Evolutionary conservation across 2,329 filamentous ascomycete species (phyloP).

Genomic region (Rosellinia necatrix): DNA sequence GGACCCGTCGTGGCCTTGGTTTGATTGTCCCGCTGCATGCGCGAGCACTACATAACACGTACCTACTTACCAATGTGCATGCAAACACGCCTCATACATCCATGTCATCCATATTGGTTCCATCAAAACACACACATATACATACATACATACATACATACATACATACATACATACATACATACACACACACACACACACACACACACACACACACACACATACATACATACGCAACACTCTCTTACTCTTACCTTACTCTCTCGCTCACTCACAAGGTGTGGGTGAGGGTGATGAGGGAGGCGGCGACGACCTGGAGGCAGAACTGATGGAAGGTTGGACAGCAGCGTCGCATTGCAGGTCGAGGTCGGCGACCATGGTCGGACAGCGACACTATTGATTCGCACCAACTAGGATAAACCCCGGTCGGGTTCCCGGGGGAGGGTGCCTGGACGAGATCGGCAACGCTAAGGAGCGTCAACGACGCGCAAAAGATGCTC

Average conservation of each 20-base stretch:
- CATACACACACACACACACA: too few relatives aligned
- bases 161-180: too few relatives aligned
- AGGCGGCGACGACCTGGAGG: slow-evolving; percentile 12
- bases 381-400: slow-evolving; percentile 26
- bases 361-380: slow-evolving; percentile 29
- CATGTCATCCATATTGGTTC: too few relatives aligned
- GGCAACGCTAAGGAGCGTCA: slow-evolving; percentile 24
- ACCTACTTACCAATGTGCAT: slow-evolving; percentile 12
- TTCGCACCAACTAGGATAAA: slow-evolving; percentile 19
- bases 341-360: slow-evolving; percentile 26
- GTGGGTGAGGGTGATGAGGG: too few relatives aligned
- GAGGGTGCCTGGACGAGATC: slow-evolving; percentile 20
- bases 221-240: too few relatives aligned
- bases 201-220: too few relatives aligned
- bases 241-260: too few relatives aligned
- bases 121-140: too few relatives aligned
- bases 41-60: slow-evolving; percentile 6
- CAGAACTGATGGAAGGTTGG: slow-evolving; percentile 15
- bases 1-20: slow-evolving; percentile 11
- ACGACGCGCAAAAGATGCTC: slow-evolving; percentile 9
- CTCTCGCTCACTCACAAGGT: too few relatives aligned
- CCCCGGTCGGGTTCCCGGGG: slow-evolving; percentile 11
- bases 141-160: too few relatives aligned
- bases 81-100: too few relatives aligned
- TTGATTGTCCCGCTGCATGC: slow-evolving; percentile 19